Percentiles rank a stretch among this genome's conserved stretches.
These are phyloP conservation scores for Trichoderma lentiforme DNA, from an alignment of 2,329 filamentous ascomycete species.

Conservation along the genomic window DNA sequence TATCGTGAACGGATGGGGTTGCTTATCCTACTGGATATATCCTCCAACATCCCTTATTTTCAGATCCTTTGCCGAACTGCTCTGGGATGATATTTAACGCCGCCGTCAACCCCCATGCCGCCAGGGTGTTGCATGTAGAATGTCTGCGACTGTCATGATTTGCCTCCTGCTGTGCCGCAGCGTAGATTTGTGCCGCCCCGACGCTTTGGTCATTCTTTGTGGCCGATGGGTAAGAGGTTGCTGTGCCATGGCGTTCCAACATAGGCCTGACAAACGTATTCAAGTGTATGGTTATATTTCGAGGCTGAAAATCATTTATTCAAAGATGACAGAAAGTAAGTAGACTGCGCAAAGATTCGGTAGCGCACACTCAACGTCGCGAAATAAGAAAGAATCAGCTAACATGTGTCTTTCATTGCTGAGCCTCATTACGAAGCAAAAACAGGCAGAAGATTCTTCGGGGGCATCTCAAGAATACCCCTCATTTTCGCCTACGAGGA, in stretches of 20 bases:
- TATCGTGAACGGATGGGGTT: background rate
- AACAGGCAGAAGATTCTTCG: background rate
- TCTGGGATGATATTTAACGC: constrained; percentile 1
- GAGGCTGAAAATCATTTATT: background rate
- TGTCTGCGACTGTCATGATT: background rate
- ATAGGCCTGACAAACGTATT: background rate
- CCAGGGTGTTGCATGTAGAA: background rate
- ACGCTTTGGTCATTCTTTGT: background rate
- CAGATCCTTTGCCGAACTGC: background rate
- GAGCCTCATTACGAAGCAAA: background rate
- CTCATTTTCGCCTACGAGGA: background rate
- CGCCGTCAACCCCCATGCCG: constrained; percentile 15
- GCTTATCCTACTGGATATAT: constrained; percentile 3
- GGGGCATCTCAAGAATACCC: background rate
- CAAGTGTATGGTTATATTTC: background rate
- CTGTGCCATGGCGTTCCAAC: constrained; percentile 6
- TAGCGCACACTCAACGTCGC: background rate
- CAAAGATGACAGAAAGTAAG: background rate
- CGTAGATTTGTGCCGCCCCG: background rate
- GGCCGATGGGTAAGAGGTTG: background rate
- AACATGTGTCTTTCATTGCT: background rate
- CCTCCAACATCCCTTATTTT: background rate
- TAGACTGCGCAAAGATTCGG: background rate
- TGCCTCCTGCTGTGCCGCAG: background rate
- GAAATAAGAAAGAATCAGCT: background rate